Conservation (phyloP, 1,284 basidiomycete species). For the Ganoderma meredithae region DNA sequence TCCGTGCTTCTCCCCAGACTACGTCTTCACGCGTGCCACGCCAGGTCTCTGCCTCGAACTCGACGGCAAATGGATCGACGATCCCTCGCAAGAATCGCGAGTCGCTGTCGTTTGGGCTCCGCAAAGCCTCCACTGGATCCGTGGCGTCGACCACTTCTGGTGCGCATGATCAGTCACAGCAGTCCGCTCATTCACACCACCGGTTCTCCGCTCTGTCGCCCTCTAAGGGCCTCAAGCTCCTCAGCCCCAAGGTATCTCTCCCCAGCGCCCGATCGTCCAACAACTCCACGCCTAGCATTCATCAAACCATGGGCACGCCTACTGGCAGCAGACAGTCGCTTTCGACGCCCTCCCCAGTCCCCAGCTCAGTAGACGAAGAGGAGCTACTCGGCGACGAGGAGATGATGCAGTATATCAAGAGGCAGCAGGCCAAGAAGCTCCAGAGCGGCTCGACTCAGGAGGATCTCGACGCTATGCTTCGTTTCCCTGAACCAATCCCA, state of each 20-base stretch:
- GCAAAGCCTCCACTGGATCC: conserved; percentile 83
- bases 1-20: conserved; percentile 63
- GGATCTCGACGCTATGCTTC: conserved; percentile 88
- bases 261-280: conserved; percentile 63
- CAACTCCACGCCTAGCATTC: conserved; percentile 58
- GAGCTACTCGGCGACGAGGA: conserved; percentile 94
- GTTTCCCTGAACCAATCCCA: conserved; percentile 90
- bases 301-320: conserved; percentile 66
- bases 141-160: conserved; percentile 68
- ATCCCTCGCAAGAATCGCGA: conserved; percentile 76
- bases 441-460: conserved; percentile 85
- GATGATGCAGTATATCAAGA: conserved; percentile 93
- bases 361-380: conserved; percentile 85
- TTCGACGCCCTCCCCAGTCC: conserved; percentile 83
- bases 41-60: conserved; percentile 59
- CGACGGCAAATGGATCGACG: conserved; percentile 52
- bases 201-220: conserved; percentile 83
- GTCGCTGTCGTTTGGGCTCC: conserved; percentile 75
- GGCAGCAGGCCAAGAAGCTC: conserved; percentile 89
- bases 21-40: conserved; percentile 65
- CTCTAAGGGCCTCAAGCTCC: conserved; percentile 80
- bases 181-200: conserved; percentile 49
- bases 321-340: conserved; percentile 78
- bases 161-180: conserved; percentile 41
- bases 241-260: conserved; percentile 78